Evolutionary conservation across 2,329 filamentous ascomycete species (phyloP), one percentile per base, ranked within the genome.

Genomic region (Catunica adiposa): DNA sequence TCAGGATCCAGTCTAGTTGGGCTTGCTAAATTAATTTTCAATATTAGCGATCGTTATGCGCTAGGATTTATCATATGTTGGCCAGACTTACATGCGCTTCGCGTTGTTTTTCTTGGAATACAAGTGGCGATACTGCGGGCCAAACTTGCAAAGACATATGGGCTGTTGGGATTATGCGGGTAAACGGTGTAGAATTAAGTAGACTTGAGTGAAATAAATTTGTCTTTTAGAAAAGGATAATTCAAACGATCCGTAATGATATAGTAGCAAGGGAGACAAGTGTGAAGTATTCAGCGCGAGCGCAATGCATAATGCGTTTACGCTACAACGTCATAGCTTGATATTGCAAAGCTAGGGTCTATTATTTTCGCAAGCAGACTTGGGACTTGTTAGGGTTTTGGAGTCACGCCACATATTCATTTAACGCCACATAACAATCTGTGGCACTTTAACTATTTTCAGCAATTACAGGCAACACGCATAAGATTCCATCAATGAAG

Each of bases 111-210:
- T 66, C 63, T 68, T 73, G 70, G 66, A 79, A 72, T 62, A 77
- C 71, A 29, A 67, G 69, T 2, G 71, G 70, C 54, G 74, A 66
- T 56, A 79, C 66, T 62, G 70, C 70, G 65, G 77, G 77, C 76
- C 76, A 80, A 69, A 80, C 73, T 61, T 73, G 74, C 61, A 80
- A 66, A 59, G 77, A 78, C 77, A 80, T 80, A n/a, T n/a, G n/a
- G n/a, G n/a, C n/a, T n/a, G n/a, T n/a, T n/a, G n/a, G n/a, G n/a
- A n/a, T n/a, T n/a, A n/a, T n/a, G n/a, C n/a, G n/a, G n/a, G n/a
- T n/a, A n/a, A n/a, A n/a, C n/a, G n/a, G n/a, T n/a, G n/a, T n/a
- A n/a, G 14, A 46, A 46, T 46, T n/a, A 46, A 9, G 22, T 46
- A 9, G 7, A 8, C 8, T 4, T 15, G 11, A 15, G 25, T 48